Evolutionary conservation across 441 rosid genomes (phyloP).

Genomic region (Cnidoscolus chayamansa): DNA sequence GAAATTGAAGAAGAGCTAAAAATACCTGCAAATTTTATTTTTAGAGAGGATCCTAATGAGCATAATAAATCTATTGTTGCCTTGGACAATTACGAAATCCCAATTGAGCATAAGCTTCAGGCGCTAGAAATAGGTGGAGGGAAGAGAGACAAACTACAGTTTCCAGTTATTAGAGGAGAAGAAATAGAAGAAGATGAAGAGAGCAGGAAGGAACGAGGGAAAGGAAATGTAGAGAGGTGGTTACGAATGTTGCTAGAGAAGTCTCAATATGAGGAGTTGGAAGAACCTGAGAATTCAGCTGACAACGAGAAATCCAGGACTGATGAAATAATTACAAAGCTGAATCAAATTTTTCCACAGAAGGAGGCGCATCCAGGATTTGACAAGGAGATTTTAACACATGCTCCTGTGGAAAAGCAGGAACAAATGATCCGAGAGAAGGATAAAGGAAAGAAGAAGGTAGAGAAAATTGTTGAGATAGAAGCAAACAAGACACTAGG

Average conservation of each 20-base stretch:
- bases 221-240: conserved; percentile 92
- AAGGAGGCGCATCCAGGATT: conserved; percentile 18
- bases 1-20: conserved; percentile 39
- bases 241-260: conserved; percentile 71
- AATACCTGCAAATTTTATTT: conserved; percentile 20
- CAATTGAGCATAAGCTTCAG: conserved; percentile 39
- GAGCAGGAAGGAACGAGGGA: conserved; percentile 65
- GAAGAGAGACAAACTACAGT: conserved; percentile 31
- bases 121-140: conserved; percentile 38
- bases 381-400: conserved; percentile 11
- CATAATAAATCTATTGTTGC: conserved; percentile 36
- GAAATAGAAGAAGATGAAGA: conserved; percentile 72
- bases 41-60: conserved; percentile 28
- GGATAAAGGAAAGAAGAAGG: conserved; percentile 18
- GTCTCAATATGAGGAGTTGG: conserved; percentile 41
- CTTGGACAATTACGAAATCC: conserved; percentile 30
- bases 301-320: conserved; percentile 31
- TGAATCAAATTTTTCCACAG: conserved; percentile 56
- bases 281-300: conserved; percentile 36
- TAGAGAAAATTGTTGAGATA: conserved; percentile 29
- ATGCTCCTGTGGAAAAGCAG: conserved; percentile 22
- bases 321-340: conserved; percentile 51
- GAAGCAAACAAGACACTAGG: conserved; percentile 24
- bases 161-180: conserved; percentile 33
- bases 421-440: conserved; percentile 17